Percentiles rank a stretch among this genome's conserved stretches.
These are phyloP conservation scores for Daedalea quercina DNA, from an alignment of 768 basidiomycete species.

Conservation along the genomic window DNA sequence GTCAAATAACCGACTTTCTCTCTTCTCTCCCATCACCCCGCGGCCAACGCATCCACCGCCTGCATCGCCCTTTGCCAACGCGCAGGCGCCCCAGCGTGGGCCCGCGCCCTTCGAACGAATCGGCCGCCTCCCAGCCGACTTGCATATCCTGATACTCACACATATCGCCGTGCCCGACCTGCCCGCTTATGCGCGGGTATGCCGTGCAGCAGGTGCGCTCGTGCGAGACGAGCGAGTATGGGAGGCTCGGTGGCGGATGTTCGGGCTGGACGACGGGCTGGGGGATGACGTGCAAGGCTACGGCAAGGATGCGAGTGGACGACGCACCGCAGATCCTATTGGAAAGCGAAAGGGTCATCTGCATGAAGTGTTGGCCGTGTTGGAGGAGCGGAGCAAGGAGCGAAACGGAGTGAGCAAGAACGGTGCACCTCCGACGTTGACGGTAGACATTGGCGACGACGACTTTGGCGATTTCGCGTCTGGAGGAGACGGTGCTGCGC, in stretches of 20 bases:
- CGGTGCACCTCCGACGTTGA: conserved; percentile 51
- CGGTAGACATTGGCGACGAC: conserved; percentile 61
- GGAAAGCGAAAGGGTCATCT: conserved; percentile 27
- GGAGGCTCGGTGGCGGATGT: conserved; percentile 63
- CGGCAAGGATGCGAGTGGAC: too few species aligned
- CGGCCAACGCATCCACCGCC: conserved; percentile 5
- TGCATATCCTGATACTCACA: conserved; percentile 69
- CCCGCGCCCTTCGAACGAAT: conserved; percentile 36
- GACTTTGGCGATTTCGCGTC: conserved; percentile 87
- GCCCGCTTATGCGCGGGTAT: conserved; percentile 64
- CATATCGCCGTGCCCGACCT: conserved; percentile 78
- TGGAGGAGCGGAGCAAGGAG: conserved; percentile 43
- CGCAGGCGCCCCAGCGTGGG: conserved; percentile 11
- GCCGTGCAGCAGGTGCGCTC: conserved; percentile 55
- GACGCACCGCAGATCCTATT: too few species aligned
- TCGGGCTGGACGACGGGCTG: conserved; percentile 36
- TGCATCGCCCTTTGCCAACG: conserved; percentile 3
- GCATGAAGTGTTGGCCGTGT: conserved; percentile 44
- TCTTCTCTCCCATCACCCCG: neutral
- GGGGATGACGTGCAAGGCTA: too few species aligned
- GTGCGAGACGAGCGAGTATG: conserved; percentile 72
- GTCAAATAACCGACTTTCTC: neutral
- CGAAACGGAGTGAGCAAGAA: conserved; percentile 32
- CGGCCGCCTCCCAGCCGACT: conserved; percentile 72
- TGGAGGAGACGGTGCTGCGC: neutral